Percentiles rank a stretch among this genome's conserved stretches.
Evolutionary conservation across 176 grass and related monocot species (phyloP).

Genomic region (Oryza nivara): DNA sequence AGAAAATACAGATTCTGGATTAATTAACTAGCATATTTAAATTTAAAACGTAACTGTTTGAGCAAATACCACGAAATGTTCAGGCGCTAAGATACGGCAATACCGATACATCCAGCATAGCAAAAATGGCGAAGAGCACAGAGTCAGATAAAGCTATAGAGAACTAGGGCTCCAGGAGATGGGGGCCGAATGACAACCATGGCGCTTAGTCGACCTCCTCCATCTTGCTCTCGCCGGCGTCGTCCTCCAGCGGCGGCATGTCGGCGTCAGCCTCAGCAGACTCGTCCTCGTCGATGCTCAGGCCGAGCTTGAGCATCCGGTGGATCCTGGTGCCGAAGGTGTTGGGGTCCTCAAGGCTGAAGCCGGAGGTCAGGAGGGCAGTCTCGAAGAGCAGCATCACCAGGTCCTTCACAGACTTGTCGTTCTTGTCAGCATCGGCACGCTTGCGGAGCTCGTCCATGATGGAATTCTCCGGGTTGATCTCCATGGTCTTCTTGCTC

Average conservation of each 20-base stretch:
- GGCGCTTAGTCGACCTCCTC: slow-evolving; percentile 65
- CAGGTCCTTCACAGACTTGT: slow-evolving; percentile 85
- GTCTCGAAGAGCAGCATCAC: slow-evolving; percentile 86
- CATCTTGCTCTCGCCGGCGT: slow-evolving; percentile 72
- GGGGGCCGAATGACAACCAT: neutral
- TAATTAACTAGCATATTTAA: neutral
- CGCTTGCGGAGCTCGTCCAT: slow-evolving; percentile 70
- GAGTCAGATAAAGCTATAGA: neutral
- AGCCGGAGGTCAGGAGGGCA: slow-evolving; percentile 80
- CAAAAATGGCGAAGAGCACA: neutral
- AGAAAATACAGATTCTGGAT: neutral
- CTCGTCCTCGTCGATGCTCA: slow-evolving; percentile 86
- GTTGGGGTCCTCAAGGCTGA: slow-evolving; percentile 88
- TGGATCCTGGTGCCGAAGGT: slow-evolving; percentile 87
- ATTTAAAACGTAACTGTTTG: neutral
- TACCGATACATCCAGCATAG: neutral
- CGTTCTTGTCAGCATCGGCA: slow-evolving; percentile 60
- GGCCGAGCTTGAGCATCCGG: slow-evolving; percentile 87
- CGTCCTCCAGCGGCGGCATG: slow-evolving; percentile 67
- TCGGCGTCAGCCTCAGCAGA: slow-evolving; percentile 46
- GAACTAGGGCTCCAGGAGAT: neutral
- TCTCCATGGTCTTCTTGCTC: slow-evolving; percentile 69
- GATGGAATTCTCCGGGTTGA: slow-evolving; percentile 67
- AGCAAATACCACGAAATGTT: neutral
- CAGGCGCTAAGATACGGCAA: neutral